Conservation (phyloP, 2,329 filamentous ascomycete species). For the Pestalotiopsis fici region DNA sequence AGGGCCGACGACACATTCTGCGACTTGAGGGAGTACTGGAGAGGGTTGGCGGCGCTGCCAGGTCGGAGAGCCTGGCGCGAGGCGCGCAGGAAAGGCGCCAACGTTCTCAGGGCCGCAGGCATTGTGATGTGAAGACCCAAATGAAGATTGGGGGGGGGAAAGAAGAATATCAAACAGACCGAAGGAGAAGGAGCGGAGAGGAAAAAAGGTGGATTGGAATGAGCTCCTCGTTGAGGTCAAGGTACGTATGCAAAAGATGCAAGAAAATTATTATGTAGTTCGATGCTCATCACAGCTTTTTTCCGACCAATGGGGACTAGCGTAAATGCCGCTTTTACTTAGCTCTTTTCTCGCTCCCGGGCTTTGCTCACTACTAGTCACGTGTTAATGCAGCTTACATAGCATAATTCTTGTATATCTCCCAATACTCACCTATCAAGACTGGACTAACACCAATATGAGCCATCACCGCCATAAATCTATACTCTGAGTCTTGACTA, state of each 20-base stretch:
- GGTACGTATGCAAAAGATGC: not conserved
- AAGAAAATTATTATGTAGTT: not conserved
- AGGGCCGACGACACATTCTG: slow-evolving; percentile 65
- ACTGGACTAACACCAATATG: no score
- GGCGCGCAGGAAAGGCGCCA: slow-evolving; percentile 80
- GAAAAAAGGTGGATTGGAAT: not conserved
- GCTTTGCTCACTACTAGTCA: not conserved
- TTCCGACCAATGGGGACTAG: not conserved
- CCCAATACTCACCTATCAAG: no score
- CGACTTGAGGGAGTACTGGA: slow-evolving; percentile 68
- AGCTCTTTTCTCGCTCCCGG: not conserved
- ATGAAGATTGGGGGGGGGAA: not conserved
- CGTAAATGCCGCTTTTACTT: not conserved
- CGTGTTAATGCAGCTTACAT: no score
- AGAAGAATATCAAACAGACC: not conserved
- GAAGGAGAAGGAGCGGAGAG: slow-evolving; percentile 2
- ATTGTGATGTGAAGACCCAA: slow-evolving; percentile 52
- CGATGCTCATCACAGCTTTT: not conserved
- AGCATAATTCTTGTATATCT: not conserved
- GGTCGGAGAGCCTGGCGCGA: slow-evolving; percentile 73
- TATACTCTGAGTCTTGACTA: not conserved
- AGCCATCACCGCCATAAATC: no score
- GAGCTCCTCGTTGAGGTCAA: not conserved
- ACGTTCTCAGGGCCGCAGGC: slow-evolving; percentile 77
- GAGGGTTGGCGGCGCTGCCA: slow-evolving; percentile 70